Base-by-base conservation (phyloP, 2,329 filamentous ascomycete genomes). In the Zasmidium angulare region DNA sequence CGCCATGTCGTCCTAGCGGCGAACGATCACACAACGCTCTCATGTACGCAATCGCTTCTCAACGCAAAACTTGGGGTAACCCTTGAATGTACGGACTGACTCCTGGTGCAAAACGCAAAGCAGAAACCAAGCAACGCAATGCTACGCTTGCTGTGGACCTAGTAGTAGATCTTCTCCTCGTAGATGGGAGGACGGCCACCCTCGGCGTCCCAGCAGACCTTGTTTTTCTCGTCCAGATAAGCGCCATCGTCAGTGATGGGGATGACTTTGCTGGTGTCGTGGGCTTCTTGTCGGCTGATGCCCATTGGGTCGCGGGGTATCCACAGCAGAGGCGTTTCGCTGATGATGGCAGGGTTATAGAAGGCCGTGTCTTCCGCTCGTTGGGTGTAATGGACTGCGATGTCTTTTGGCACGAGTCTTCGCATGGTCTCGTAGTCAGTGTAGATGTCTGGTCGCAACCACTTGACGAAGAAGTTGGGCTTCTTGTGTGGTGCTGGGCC, bases 241-340 rank as follows among this genome's bases (percentile, higher is more conserved):
- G 89, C 89, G 19, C 87, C 89, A 65, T 91, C 89, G 66, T 96
- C 91, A 0, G 89, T 93, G 64, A 96, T 93, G 1, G 87, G 85
- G 26, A 91, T 89, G 29, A 90, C 83, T 68, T 83, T 85, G 65
- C 80, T 80, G 0, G 89, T 89, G 68, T 95, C 89, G 12, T 80
- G 80, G 55, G 95, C 81, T 75, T 96, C 92, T 72, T 96, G 89
- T 68, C 82, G 82, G 55, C 87, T 91, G 46, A 96, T 84, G 10
- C 91, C 89, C 22, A 86, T 84, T 1, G 82, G 76, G 69, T 96
- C 92, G 59, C 84, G 81, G 0, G 92, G 91, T 56, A 96, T 89
- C 92, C 92, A 96, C n/a, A 96, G 79, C 26, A 91, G 77, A 1
- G 90, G 89, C 1, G 84, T 75, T 66, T 81, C 65, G 61, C 84